Conservation (phyloP, 1,284 basidiomycete species). For the Fomitiporia mediterranea region DNA sequence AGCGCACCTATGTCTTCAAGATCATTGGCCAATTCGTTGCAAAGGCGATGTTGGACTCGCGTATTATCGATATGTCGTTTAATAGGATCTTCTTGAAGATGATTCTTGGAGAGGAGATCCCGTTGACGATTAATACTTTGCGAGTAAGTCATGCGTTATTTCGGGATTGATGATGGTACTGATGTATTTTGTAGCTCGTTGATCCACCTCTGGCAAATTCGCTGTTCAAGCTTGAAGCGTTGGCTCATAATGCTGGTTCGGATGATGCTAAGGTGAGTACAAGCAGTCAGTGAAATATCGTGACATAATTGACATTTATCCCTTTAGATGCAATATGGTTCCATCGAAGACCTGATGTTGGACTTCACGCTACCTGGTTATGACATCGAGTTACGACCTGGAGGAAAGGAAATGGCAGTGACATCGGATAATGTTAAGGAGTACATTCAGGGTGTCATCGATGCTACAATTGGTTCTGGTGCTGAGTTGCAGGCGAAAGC, state of each 20-base stretch:
- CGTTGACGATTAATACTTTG: constrained; percentile 77
- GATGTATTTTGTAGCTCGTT: constrained; percentile 49
- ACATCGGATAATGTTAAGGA: constrained; percentile 84
- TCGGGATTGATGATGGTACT: constrained; percentile 10
- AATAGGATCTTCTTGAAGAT: constrained; percentile 91
- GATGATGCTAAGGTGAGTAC: constrained; percentile 48
- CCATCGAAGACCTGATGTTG: constrained; percentile 82
- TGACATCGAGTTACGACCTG: constrained; percentile 52
- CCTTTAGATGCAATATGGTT: constrained; percentile 22
- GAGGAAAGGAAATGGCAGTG: constrained; percentile 76
- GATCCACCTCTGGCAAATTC: constrained; percentile 85
- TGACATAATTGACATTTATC: not conserved
- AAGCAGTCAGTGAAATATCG: not conserved
- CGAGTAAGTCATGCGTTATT: constrained; percentile 45
- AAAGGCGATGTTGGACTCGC: constrained; percentile 94
- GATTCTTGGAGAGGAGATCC: constrained; percentile 81
- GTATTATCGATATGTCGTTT: constrained; percentile 95
- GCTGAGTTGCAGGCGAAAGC: constrained; percentile 73
- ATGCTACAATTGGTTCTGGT: constrained; percentile 78
- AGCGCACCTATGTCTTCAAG: constrained; percentile 79
- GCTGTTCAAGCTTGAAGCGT: constrained; percentile 70
- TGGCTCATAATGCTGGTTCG: constrained; percentile 40
- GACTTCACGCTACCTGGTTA: constrained; percentile 98
- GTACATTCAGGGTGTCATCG: constrained; percentile 79
- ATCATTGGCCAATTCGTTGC: constrained; percentile 97